Base-by-base conservation (phyloP, 805 yeast species). In the Metschnikowia similis region DNA sequence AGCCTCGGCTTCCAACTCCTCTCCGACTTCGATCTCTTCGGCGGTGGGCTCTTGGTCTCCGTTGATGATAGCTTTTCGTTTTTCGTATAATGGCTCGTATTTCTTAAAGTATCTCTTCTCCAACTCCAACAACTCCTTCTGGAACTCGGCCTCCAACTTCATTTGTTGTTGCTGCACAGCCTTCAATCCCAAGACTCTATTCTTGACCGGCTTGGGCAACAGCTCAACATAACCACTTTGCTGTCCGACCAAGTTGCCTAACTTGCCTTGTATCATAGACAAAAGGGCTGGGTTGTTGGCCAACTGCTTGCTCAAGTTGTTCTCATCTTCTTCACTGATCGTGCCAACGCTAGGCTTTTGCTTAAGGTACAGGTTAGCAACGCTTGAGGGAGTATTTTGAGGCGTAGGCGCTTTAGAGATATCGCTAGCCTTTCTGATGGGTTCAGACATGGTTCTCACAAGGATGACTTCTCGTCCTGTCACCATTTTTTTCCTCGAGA, bases 391-490 rank as follows among this genome's bases (percentile, higher is more conserved):
- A 1, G 99, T 94, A 77, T 94, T 94, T 66, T 94, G 99, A 5
- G 99, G 99, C 1, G 99, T 94, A 41, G 99, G 99, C 6, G 99
- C 98, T 62, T 84, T 82, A 55, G 92, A 86, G 57, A 88, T 81
- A 65, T 88, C 89, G 65, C 85, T 86, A 56, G 68, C 65, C 64
- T 82, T 82, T 75, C 85, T 87, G 70, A 90, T 90, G 37, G 96
- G 96, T 70, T 85, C 92, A 44, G 92, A 81, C 97, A 90, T 89
- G 44, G 35, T 29, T 37, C 36, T 17, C 28, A 38, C 41, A 27
- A 27, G 16, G 27, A 38, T 27, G 41, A 38, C 16, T 21, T 17
- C 31, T 34, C 14, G 39, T 4, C 28, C 17, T 28, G 46, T 9
- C 34, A 26, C 32, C 27, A 14, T 27, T 36, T 51, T 48, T 51